A percentile compares a stretch with the other conserved stretches of the same genome.
Conservation (phyloP, 148 eudicot species). For the Camellia japonica region DNA sequence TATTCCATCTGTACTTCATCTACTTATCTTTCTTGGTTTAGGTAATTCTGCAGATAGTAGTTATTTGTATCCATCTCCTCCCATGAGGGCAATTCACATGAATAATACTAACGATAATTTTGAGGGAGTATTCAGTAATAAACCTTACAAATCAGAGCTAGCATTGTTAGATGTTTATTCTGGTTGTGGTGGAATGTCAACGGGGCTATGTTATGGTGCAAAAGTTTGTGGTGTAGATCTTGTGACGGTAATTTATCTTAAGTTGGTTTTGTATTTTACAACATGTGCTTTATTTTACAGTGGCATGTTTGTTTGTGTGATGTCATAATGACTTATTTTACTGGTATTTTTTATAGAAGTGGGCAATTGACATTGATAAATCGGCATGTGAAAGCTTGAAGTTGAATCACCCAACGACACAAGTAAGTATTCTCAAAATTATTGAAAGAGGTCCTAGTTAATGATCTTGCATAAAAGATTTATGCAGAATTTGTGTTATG, state of each 20-base stretch:
- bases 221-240: constrained; percentile 43
- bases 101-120: constrained; percentile 21
- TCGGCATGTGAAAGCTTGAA: constrained; percentile 56
- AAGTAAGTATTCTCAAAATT: constrained; percentile 30
- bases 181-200: constrained; percentile 66
- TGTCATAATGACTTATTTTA: not conserved
- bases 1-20: not conserved
- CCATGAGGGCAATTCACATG: constrained; percentile 20
- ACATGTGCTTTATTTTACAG: not conserved
- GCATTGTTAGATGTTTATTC: constrained; percentile 47
- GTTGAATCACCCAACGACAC: constrained; percentile 47
- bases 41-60: constrained; percentile 23
- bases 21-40: not conserved
- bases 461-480: not conserved
- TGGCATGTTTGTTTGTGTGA: not conserved
- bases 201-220: constrained; percentile 53
- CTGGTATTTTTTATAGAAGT: constrained; percentile 29
- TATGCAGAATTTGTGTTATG: not conserved
- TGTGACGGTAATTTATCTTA: constrained; percentile 29
- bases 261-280: not conserved
- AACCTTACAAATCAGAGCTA: constrained; percentile 30
- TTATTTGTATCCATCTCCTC: constrained; percentile 29
- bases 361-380: constrained; percentile 46
- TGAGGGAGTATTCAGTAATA: constrained; percentile 20
- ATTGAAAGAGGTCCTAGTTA: not conserved